Conservation (phyloP, 257 asterid genomes). For the Plectranthus barbatus region DNA sequence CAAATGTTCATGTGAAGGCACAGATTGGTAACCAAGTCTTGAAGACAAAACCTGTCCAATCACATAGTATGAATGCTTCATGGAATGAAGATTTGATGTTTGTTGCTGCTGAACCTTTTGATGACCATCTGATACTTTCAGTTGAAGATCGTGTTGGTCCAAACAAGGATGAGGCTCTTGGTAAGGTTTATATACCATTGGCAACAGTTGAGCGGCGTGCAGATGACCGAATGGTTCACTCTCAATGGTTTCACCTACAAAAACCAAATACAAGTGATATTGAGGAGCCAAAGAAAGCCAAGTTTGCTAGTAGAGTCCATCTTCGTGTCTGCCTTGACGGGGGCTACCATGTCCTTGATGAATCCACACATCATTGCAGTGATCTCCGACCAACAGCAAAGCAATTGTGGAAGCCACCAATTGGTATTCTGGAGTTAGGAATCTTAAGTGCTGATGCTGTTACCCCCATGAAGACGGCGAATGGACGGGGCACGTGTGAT, state of each 20-base stretch:
- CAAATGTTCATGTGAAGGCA: constrained; percentile 52
- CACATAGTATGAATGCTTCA: constrained; percentile 38
- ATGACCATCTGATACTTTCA: constrained; percentile 51
- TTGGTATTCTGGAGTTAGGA: constrained; percentile 77
- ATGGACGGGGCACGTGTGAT: constrained; percentile 61
- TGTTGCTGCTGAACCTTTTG: constrained; percentile 89
- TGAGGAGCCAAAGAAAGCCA: constrained; percentile 1
- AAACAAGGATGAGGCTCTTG: constrained; percentile 58
- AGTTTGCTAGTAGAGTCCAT: constrained; percentile 15
- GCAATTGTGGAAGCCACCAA: constrained; percentile 83
- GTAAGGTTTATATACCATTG: constrained; percentile 53
- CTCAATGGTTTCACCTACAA: constrained; percentile 61
- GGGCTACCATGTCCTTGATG: constrained; percentile 21
- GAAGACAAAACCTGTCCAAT: constrained; percentile 47
- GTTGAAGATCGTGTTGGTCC: constrained; percentile 69
- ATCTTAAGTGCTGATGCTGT: constrained; percentile 54
- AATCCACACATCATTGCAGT: constrained; percentile 12
- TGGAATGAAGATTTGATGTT: constrained; percentile 91
- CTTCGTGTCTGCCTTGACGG: constrained; percentile 15
- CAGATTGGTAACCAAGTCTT: constrained; percentile 64
- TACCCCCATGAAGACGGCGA: constrained; percentile 69
- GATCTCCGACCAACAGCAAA: constrained; percentile 33
- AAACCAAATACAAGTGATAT: constrained; percentile 21
- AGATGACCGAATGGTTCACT: constrained; percentile 52
- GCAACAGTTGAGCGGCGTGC: constrained; percentile 47